Base-by-base conservation (phyloP, 768 basidiomycete species). In the Candolleomyces aberdarensis region DNA sequence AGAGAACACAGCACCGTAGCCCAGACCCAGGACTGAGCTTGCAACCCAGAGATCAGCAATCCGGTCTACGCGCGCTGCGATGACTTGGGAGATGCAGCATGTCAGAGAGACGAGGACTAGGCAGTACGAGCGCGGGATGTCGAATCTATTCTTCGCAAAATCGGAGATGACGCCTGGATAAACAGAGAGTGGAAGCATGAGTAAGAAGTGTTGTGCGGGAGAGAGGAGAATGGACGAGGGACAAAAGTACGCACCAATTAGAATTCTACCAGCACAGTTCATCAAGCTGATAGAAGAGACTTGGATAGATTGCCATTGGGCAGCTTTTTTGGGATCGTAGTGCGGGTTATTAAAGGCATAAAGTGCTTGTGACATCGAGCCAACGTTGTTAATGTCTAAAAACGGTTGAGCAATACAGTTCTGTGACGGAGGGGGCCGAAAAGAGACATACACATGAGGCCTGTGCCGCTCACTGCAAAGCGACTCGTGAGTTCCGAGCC, bases 331-430 rank as follows among this genome's bases (percentile, higher is more conserved):
- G n/a, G 85, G 83, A 65, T 93, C 85, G 67, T 90, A 94, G 2
- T 77, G 67, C 0, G 82, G 73, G 50, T 86, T 80, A 7, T 81
- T 82, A 58, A 86, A 78, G 3, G 85, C 82, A 64, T 85, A 88
- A 15, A 77, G 64, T 19, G 73, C 87, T 67, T 90, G 85, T 0
- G 92, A 80, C 62, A 92, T 88, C 1, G 87, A 83, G 15, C 92
- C 91, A n/a, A 88, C 91, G 63, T 94, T 94, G 70, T 93, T 94
- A 73, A 94, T 94, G 67, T 87, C 88, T 89, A 58, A 26, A 31
- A 43, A 6, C 31, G 90, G 75, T n/a, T 62, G 49, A 60, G 48
- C 26, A 17, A n/a, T 17, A 56, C 20, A 39, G n/a, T n/a, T 58
- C 15, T 29, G 20, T 3, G 13, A 49, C 13, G 51, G n/a, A 14